Evolutionary conservation across 2,329 filamentous ascomycete genomes (phyloP).

Genomic region (Setomelanomma holmii): DNA sequence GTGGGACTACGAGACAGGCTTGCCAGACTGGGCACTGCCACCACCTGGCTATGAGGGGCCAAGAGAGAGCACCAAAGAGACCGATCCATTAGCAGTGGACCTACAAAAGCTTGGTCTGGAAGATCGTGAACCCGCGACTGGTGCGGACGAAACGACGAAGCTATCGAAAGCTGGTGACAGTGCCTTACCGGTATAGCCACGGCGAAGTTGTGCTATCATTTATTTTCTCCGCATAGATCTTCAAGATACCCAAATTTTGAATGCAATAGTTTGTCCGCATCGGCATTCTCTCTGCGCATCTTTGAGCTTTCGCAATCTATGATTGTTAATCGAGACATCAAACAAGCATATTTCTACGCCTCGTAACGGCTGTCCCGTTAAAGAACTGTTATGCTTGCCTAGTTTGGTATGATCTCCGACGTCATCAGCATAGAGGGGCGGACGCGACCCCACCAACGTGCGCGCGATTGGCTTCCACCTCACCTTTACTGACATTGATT

Average conservation of each 20-base stretch:
- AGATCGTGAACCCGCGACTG: slow-evolving; percentile 22
- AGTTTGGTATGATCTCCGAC: slow-evolving; percentile 22
- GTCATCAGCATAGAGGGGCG: slow-evolving; percentile 24
- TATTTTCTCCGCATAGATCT: background rate
- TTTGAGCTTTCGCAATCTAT: background rate
- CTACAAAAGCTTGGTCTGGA: slow-evolving; percentile 50
- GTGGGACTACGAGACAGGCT: slow-evolving; percentile 86
- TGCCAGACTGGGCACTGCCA: slow-evolving; percentile 88
- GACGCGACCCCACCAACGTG: slow-evolving; percentile 12
- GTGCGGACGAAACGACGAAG: background rate
- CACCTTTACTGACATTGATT: slow-evolving; percentile 5
- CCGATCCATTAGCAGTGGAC: slow-evolving; percentile 55
- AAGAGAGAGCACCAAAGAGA: slow-evolving; percentile 64
- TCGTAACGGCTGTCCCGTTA: background rate
- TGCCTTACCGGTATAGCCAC: no score
- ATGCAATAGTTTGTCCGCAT: no score
- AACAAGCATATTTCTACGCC: background rate
- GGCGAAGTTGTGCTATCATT: background rate
- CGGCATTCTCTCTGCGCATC: no score
- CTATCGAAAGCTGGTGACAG: background rate
- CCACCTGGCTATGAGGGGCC: slow-evolving; percentile 76
- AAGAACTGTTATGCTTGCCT: slow-evolving; percentile 18
- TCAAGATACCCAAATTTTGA: slow-evolving; percentile 6
- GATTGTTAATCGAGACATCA: background rate
- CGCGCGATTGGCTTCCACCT: background rate